These are phyloP conservation scores for Nyctanthes arbortristis DNA, from an alignment of 257 asterid genomes.

Conservation along the genomic window DNA sequence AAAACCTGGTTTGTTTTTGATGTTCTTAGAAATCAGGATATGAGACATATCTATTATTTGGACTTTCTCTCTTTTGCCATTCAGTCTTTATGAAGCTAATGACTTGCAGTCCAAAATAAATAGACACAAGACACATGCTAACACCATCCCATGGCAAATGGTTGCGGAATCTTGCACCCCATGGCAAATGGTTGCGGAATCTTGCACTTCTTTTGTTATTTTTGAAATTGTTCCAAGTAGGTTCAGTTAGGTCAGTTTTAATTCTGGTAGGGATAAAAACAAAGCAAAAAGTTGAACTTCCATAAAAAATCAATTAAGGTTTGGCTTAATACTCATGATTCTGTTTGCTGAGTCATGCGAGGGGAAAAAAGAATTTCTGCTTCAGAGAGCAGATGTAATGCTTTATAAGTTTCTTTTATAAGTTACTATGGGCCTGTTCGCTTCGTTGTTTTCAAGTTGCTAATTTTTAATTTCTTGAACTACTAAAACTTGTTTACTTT, in stretches of 20 bases:
- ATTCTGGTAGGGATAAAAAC: not conserved
- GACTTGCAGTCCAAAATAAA: not conserved
- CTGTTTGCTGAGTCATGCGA: not conserved
- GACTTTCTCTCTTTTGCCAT: not conserved
- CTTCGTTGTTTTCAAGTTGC: too few relatives aligned
- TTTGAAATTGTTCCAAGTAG: not conserved
- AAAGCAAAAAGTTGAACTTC: not conserved
- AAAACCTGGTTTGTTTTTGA: not conserved
- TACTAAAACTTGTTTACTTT: too few relatives aligned
- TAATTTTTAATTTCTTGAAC: too few relatives aligned
- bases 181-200: not conserved
- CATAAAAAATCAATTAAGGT: not conserved
- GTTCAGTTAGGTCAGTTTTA: not conserved
- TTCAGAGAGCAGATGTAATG: not conserved
- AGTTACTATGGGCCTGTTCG: too few relatives aligned
- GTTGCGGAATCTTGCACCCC: not conserved
- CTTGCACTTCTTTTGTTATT: not conserved
- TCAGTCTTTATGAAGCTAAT: not conserved
- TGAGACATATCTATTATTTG: not conserved
- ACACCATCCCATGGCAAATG: not conserved
- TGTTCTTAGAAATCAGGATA: not conserved
- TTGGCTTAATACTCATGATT: not conserved
- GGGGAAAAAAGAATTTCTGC: not conserved
- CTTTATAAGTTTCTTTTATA: not conserved
- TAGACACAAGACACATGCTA: not conserved